These are phyloP conservation scores for Globisporangium rhizosaccharum DNA, from an alignment of 352 stramenopile species.

Conservation along the genomic window DNA sequence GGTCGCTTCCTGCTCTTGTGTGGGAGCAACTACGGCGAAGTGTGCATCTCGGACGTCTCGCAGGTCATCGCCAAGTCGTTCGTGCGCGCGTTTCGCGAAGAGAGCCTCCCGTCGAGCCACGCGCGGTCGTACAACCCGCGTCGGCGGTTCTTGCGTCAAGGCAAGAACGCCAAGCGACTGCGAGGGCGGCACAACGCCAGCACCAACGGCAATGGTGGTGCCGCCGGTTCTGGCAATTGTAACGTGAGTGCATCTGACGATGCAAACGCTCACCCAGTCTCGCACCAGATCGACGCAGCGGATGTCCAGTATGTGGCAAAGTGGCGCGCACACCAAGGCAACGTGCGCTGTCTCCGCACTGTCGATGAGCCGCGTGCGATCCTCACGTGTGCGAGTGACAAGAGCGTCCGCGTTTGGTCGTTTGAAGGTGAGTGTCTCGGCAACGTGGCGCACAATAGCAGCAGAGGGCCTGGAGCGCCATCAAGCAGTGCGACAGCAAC, in stretches of 20 bases:
- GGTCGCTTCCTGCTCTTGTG: constrained; percentile 41
- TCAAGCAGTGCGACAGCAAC: background rate
- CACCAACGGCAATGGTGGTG: constrained; percentile 16
- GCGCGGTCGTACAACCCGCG: constrained; percentile 66
- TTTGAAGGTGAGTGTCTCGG: constrained; percentile 42
- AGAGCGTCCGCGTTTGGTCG: constrained; percentile 50
- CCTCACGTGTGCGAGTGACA: constrained; percentile 62
- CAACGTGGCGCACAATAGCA: constrained; percentile 16
- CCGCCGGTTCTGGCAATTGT: background rate
- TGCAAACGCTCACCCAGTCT: background rate
- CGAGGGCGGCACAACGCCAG: constrained; percentile 14
- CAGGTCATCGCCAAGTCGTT: constrained; percentile 31
- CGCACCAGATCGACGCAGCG: constrained; percentile 13
- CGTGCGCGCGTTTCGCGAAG: constrained; percentile 44
- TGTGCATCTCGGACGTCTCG: constrained; percentile 52
- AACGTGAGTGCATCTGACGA: background rate
- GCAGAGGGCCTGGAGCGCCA: background rate
- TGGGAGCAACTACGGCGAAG: constrained; percentile 34
- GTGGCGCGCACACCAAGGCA: constrained; percentile 53
- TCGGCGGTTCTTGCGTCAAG: constrained; percentile 58
- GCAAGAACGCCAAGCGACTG: constrained; percentile 53
- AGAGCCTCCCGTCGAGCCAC: constrained; percentile 51
- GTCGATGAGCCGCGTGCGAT: constrained; percentile 57
- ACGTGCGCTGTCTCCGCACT: constrained; percentile 39
- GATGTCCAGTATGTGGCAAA: constrained; percentile 36